Evolutionary conservation across 2,329 filamentous ascomycete species (phyloP).

Genomic region (Coniochaeta sp.): DNA sequence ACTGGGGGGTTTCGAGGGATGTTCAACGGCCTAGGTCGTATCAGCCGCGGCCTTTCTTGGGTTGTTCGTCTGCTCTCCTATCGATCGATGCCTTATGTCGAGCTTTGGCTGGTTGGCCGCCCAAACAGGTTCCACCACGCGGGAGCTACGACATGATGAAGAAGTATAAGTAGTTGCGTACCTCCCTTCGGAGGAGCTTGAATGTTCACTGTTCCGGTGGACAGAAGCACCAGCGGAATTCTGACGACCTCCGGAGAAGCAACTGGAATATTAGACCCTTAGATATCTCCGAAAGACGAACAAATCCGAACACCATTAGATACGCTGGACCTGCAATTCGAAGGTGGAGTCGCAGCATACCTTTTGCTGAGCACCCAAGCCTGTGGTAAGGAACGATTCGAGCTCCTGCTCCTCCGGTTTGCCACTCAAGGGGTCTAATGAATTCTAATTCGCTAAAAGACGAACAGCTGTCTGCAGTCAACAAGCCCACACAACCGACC

Average conservation of each 20-base stretch:
- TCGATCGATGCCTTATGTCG: neutral
- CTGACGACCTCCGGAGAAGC: neutral
- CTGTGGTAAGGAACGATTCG: neutral
- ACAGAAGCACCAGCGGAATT: neutral
- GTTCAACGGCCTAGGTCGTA: neutral
- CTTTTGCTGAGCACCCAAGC: neutral
- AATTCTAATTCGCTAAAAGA: neutral
- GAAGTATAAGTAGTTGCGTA: constrained; percentile 21
- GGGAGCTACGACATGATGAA: neutral
- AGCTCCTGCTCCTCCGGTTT: neutral
- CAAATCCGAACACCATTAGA: neutral
- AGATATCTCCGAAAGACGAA: neutral
- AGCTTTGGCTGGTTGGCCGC: neutral
- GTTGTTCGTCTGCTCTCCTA: neutral
- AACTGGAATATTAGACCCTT: neutral
- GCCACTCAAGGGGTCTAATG: neutral
- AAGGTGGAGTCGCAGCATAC: neutral
- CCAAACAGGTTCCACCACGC: neutral
- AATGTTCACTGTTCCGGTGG: neutral
- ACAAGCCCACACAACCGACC: neutral
- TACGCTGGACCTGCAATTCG: neutral
- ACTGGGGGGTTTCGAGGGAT: neutral
- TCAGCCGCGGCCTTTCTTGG: neutral
- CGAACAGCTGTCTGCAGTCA: neutral
- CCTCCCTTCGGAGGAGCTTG: neutral